Conservation (phyloP, 2,329 filamentous ascomycete genomes). For the Aspergillus sojae region DNA sequence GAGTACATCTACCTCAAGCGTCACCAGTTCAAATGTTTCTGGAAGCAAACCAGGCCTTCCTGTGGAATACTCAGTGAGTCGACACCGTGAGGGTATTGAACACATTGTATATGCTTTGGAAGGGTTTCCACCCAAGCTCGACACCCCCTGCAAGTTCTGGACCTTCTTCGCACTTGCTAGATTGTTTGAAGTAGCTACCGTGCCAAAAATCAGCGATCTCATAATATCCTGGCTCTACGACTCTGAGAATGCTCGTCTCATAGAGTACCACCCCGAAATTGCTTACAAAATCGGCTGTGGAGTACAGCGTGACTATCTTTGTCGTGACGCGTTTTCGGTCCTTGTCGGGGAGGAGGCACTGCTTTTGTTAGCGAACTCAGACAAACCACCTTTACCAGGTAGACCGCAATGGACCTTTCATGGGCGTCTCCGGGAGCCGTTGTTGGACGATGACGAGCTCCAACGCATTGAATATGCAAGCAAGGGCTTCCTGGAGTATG, state of each 20-base stretch:
- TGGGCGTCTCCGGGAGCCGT: slow-evolving; percentile 51
- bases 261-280: slow-evolving; percentile 66
- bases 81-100: slow-evolving; percentile 66
- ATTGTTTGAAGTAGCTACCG: slow-evolving; percentile 52
- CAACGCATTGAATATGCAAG: slow-evolving; percentile 64
- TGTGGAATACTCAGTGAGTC: slow-evolving; percentile 64
- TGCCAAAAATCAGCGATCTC: slow-evolving; percentile 44
- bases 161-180: slow-evolving; percentile 66
- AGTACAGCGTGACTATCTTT: slow-evolving; percentile 37
- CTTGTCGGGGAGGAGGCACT: slow-evolving; percentile 66
- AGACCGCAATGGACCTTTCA: slow-evolving; percentile 37
- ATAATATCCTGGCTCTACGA: slow-evolving; percentile 63
- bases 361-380: slow-evolving; percentile 33
- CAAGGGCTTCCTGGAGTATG: slow-evolving; percentile 54
- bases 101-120: slow-evolving; percentile 62
- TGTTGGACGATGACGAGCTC: slow-evolving; percentile 56
- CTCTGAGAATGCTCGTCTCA: slow-evolving; percentile 58
- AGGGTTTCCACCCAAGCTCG: slow-evolving; percentile 56
- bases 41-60: slow-evolving; percentile 22
- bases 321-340: slow-evolving; percentile 57
- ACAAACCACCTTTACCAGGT: slow-evolving; percentile 4
- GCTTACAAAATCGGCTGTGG: slow-evolving; percentile 59
- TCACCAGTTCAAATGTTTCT: slow-evolving; percentile 17
- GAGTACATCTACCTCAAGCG: background rate
- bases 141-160: slow-evolving; percentile 69